phyloP scores from a whole-genome alignment of 768 basidiomycete genomes.

The Kwoniella europaea region DNA sequence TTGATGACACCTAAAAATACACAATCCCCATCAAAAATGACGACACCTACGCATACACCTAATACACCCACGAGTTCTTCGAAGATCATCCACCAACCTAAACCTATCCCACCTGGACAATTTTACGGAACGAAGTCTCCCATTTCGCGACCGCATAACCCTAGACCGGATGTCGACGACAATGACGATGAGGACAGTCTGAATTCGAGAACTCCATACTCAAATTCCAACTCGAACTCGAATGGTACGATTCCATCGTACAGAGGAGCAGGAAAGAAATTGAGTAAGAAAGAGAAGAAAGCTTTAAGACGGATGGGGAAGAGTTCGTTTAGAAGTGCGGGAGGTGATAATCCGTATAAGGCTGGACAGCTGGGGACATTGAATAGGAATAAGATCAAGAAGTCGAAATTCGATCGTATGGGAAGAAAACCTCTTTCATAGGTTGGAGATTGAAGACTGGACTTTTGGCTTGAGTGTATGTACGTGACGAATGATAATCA shows the following conservation, averaged over 20 bases:
- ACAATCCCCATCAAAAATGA: neutral
- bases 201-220: neutral
- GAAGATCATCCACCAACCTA: constrained; percentile 12
- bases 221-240: neutral
- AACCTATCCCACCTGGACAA: constrained; percentile 15
- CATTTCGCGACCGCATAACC: constrained; percentile 14
- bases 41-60: neutral
- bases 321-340: neutral
- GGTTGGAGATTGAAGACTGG: neutral
- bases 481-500: neutral
- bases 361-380: neutral
- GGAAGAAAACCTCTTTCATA: neutral
- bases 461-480: neutral
- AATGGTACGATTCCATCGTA: neutral
- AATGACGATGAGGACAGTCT: neutral
- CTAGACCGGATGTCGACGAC: neutral
- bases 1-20: neutral
- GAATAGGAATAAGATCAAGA: neutral
- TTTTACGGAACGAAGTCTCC: constrained; percentile 30
- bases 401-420: neutral
- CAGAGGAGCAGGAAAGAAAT: neutral
- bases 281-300: constrained; percentile 5
- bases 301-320: neutral
- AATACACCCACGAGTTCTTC: neutral
- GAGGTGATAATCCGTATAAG: neutral